Base-by-base conservation (phyloP, 2,329 filamentous ascomycete species). In the Fusarium brachygibbosum region DNA sequence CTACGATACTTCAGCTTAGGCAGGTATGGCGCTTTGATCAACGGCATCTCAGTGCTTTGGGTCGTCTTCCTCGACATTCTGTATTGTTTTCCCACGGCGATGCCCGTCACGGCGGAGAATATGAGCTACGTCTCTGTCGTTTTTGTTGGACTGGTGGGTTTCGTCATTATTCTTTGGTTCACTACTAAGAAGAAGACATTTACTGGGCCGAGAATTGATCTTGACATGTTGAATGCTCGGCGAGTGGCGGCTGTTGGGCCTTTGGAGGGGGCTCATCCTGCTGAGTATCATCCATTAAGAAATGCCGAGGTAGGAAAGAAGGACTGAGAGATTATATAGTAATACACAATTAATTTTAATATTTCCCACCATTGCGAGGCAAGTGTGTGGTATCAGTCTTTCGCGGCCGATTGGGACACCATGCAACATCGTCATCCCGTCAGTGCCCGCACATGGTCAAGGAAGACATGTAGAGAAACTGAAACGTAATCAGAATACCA, bases 41-140 rank as follows among this genome's bases (percentile, higher is more conserved):
- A 77, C 41, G 64, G 57, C 0, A 56, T 70, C 6, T 67, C 72
- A 0, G 68, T 74, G 2, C 37, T 57, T 1, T 74, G 72, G 63
- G 62, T 71, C 6, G 29, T 71, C 3, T 71, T 68, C 17, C 63
- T 74, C 3, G 63, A 72, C 7, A 56, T 73, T 0, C 16, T 73
- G 17, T 71, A 68, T 14, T 74, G 72, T 4, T 67, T 74, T 10
- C 72, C 72, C 0, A 71, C 66, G 0, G 25, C 55, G 1, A 58
- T 68, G 55, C 72, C 72, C 0, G 63, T 70, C 13, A 73, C 72
- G 0, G 34, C 63, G 3, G 40, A 68, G 23, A 74, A 73, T 12
- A 74, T 74, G 72, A 74, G 64, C 28, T 74, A 72, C 17, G 71
- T 74, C 3, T 72, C 69, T 0, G 68, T 73, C 0, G 71, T 74